Base-by-base conservation (phyloP, 2,329 filamentous ascomycete genomes). In the Chrysoporthe austroafricana region DNA sequence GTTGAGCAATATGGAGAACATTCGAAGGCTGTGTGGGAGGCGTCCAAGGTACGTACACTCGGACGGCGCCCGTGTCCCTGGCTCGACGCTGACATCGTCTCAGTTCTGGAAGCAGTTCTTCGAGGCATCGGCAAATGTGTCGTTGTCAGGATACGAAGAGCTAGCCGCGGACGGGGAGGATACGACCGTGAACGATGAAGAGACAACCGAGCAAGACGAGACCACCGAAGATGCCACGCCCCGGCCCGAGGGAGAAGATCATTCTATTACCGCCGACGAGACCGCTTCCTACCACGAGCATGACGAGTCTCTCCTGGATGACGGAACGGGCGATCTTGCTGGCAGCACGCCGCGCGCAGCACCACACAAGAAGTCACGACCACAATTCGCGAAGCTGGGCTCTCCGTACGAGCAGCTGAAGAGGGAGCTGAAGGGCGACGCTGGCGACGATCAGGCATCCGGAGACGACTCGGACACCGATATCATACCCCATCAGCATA, bases 91-190 rank as follows among this genome's bases (percentile, higher is more conserved):
- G 52, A 67, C 36, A 2, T 9, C 46, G 1, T 39, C 65, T 14
- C 75, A 96, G 92, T 99, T 99, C 80, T 99, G 96, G 96, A 99
- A 99, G 80, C 94, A 98, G 83, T 99, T 99, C 83, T 99, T 99
- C 80, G 96, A 99, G 81, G 94, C 96, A 46, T 97, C 94, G 60
- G 96, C 96, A 77, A 98, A 99, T 75, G 95, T 99, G 36, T 97
- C 95, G 13, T 86, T 99, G 13, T 97, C 94, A 0, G 94, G 94
- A 39, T 97, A 99, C 78, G 95, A 97, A 76, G 94, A 97, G 76
- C 85, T 89, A 32, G 88, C 88, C 16, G 89, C 91, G 65, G 88
- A 87, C 63, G 82, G 84, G 1, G 89, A 91, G n/a, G 88, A 73
- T 67, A 82, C 78, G 60, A 81, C 75, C 1, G 80, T 78, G 34